These are phyloP conservation scores for Cercophora sp. DNA, from an alignment of 495 filamentous ascomycete genomes.

Conservation along the genomic window DNA sequence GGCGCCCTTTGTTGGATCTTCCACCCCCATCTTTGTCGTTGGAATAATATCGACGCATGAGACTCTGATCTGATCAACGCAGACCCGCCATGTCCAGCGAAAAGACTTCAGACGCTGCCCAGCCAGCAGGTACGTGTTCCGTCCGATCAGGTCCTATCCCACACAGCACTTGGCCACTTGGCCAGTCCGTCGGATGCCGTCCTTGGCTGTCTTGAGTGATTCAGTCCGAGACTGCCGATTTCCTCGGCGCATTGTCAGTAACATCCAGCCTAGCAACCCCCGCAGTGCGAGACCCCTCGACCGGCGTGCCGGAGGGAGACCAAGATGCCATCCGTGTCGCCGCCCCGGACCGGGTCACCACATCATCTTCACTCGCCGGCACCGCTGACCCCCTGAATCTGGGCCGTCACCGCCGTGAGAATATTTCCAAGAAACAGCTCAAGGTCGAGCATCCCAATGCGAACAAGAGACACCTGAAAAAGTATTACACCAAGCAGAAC, in stretches of 20 bases:
- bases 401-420: slow-evolving; percentile 37
- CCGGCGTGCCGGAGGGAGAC: slow-evolving; percentile 5
- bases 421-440: slow-evolving; percentile 39
- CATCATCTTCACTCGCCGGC: slow-evolving; percentile 15
- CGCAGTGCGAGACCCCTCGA: too few relatives aligned
- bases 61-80: slow-evolving; percentile 11
- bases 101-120: slow-evolving; percentile 13
- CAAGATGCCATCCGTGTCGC: neutral
- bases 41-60: slow-evolving; percentile 12
- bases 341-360: too few relatives aligned
- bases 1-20: neutral
- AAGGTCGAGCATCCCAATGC: slow-evolving; percentile 43
- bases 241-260: too few relatives aligned
- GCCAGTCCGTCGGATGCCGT: neutral
- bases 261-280: too few relatives aligned
- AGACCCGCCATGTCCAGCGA: slow-evolving; percentile 16
- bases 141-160: neutral
- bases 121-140: slow-evolving; percentile 17
- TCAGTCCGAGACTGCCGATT: too few relatives aligned
- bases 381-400: slow-evolving; percentile 41
- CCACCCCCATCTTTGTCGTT: slow-evolving; percentile 1
- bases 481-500: slow-evolving; percentile 54
- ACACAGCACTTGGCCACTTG: neutral
- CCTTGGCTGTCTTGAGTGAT: neutral
- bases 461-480: slow-evolving; percentile 42